A percentile compares a stretch with the other conserved stretches of the same genome.
These are phyloP conservation scores for Basidiobolus meristosporus DNA, from an alignment of 371 early-diverging fungal genomes.

Conservation along the genomic window DNA sequence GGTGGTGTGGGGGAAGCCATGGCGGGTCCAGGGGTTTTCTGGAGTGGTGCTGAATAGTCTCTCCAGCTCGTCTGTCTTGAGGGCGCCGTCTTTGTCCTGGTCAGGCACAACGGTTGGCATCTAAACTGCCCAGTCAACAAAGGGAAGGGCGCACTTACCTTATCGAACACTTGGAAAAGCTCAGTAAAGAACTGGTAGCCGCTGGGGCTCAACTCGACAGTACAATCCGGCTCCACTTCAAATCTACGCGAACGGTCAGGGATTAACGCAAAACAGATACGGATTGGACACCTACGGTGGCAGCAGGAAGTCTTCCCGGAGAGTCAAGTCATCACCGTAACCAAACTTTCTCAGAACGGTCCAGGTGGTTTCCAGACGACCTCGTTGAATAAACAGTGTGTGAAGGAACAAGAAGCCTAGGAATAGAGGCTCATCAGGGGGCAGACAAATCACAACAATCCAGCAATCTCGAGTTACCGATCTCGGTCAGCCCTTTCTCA, in stretches of 20 bases:
- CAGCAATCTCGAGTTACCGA: conserved; percentile 12
- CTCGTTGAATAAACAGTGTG: conserved; percentile 86
- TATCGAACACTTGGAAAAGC: conserved; percentile 79
- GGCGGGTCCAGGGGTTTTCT: conserved; percentile 72
- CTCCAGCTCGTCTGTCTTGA: conserved; percentile 64
- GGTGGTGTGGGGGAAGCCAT: conserved; percentile 78
- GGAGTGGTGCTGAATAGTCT: conserved; percentile 76
- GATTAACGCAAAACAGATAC: background rate
- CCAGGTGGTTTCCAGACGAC: conserved; percentile 95
- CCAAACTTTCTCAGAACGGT: conserved; percentile 87
- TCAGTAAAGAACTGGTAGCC: conserved; percentile 93
- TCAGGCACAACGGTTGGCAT: background rate
- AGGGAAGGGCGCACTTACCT: conserved; percentile 16
- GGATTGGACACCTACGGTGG: conserved; percentile 31
- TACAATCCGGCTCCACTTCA: conserved; percentile 74
- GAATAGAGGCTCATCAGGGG: background rate
- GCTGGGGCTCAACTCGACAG: conserved; percentile 79
- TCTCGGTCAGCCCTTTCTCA: conserved; percentile 63
- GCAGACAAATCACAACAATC: background rate
- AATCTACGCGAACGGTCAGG: conserved; percentile 18
- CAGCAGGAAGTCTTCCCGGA: conserved; percentile 73
- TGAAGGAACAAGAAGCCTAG: conserved; percentile 82
- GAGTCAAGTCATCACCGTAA: conserved; percentile 77
- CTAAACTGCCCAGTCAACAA: background rate
- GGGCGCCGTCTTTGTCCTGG: conserved; percentile 86